These are phyloP conservation scores for Microthlaspi erraticum DNA, from an alignment of 345 rosid species.

Conservation along the genomic window DNA sequence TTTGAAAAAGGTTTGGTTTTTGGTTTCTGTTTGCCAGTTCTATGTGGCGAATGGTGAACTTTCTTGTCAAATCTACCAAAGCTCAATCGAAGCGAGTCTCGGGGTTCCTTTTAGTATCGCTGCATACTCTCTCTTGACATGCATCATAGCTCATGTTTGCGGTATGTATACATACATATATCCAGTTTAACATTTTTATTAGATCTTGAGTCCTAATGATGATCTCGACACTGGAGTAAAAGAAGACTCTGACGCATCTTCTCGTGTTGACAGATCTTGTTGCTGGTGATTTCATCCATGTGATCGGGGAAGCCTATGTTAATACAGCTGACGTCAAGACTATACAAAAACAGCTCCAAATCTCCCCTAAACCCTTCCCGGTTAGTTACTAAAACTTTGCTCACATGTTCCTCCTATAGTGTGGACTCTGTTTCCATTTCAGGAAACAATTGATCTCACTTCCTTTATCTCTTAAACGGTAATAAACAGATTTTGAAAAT, in stretches of 20 bases:
- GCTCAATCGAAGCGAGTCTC: conserved; percentile 83
- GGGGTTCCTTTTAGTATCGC: conserved; percentile 87
- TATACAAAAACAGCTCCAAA: conserved; percentile 79
- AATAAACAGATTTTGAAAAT: conserved; percentile 72
- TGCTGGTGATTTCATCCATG: conserved; percentile 81
- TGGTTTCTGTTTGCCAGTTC: conserved; percentile 58
- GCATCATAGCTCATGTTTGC: conserved; percentile 91
- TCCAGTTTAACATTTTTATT: not conserved
- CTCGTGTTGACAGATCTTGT: conserved; percentile 58
- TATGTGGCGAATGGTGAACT: conserved; percentile 87
- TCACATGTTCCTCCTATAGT: not conserved
- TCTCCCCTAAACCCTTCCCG: conserved; percentile 83
- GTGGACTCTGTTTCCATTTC: conserved; percentile 10
- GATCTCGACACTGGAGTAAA: not conserved
- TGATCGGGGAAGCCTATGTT: conserved; percentile 75
- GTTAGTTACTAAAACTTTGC: conserved; percentile 51
- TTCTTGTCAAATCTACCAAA: conserved; percentile 92
- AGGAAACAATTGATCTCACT: not conserved
- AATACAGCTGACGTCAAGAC: conserved; percentile 61
- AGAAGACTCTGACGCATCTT: not conserved
- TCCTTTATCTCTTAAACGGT: conserved; percentile 25
- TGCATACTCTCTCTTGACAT: conserved; percentile 80
- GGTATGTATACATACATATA: conserved; percentile 50
- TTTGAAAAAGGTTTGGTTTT: not conserved
- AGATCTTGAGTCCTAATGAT: not conserved